These are phyloP conservation scores for Ascochyta rabiei DNA, from an alignment of 2,329 filamentous ascomycete genomes.

Conservation along the genomic window DNA sequence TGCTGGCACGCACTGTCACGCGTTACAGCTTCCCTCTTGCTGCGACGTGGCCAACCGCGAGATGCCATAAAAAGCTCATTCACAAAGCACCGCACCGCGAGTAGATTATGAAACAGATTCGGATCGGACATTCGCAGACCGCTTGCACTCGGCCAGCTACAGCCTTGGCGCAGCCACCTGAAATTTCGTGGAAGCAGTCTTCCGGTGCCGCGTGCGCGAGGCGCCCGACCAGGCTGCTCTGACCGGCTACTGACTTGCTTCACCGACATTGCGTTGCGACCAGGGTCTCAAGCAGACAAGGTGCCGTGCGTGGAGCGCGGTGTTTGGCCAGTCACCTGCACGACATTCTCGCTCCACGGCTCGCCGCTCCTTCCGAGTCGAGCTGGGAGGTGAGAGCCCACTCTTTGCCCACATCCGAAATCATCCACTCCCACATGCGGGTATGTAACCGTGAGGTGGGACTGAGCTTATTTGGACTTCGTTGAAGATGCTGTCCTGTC, in stretches of 20 bases:
- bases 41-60: too few relatives aligned
- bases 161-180: slow-evolving; percentile 12
- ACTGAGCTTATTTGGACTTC: slow-evolving; percentile 43
- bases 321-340: slow-evolving; percentile 26
- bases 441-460: slow-evolving; percentile 37
- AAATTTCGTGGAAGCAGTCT: slow-evolving; percentile 8
- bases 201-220: slow-evolving; percentile 1
- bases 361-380: slow-evolving; percentile 34
- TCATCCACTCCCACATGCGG: slow-evolving; percentile 31
- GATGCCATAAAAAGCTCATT: background rate
- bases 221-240: slow-evolving; percentile 8
- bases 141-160: slow-evolving; percentile 17
- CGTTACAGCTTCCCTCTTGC: too few relatives aligned
- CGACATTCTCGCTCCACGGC: slow-evolving; percentile 28
- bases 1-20: too few relatives aligned
- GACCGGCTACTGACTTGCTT: slow-evolving; percentile 8
- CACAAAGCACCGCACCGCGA: slow-evolving; percentile 7
- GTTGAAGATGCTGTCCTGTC: slow-evolving; percentile 10
- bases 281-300: slow-evolving; percentile 21
- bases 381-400: slow-evolving; percentile 24
- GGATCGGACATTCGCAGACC: slow-evolving; percentile 4
- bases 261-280: slow-evolving; percentile 19
- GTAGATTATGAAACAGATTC: slow-evolving; percentile 12
- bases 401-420: slow-evolving; percentile 30
- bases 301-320: slow-evolving; percentile 17